These are phyloP conservation scores for Blepharisma japonicum DNA, from an alignment of 73 alveolate genomes.

Conservation along the genomic window DNA sequence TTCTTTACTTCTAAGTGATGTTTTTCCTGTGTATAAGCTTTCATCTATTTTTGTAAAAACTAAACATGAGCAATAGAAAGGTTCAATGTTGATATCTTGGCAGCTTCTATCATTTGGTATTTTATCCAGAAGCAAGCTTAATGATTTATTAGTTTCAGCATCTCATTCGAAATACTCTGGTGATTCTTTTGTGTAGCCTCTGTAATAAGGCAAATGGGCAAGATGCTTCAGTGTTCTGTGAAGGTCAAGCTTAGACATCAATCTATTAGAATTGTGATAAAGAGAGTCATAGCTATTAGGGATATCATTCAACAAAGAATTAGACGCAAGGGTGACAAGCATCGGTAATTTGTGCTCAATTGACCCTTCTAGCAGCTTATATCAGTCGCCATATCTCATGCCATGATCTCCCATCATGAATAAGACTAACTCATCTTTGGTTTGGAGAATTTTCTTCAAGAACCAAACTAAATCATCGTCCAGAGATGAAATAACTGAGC, in stretches of 20 bases:
- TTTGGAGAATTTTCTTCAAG: background rate
- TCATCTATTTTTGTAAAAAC: background rate
- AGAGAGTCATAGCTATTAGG: conserved; percentile 28
- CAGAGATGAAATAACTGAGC: background rate
- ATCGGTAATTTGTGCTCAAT: conserved; percentile 13
- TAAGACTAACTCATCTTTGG: background rate
- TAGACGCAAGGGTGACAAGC: background rate
- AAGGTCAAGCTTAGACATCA: conserved; percentile 15
- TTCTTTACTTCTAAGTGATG: too few relatives aligned
- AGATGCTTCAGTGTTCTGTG: conserved; percentile 17
- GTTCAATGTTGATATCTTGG: background rate
- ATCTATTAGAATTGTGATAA: conserved; percentile 13
- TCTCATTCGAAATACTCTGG: background rate
- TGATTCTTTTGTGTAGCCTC: background rate
- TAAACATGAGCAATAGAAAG: background rate
- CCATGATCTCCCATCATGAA: conserved; percentile 14
- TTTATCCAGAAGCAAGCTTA: background rate
- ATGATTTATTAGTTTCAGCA: background rate
- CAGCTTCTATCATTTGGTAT: background rate
- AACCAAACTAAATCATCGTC: background rate
- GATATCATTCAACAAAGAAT: background rate
- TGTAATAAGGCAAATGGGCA: conserved; percentile 23
- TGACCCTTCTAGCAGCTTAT: conserved; percentile 2
- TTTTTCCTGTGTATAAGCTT: too few relatives aligned
- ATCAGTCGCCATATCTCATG: conserved; percentile 16